These are phyloP conservation scores for Cyberlindnera suaveolens DNA, from an alignment of 805 yeast species.

Conservation along the genomic window DNA sequence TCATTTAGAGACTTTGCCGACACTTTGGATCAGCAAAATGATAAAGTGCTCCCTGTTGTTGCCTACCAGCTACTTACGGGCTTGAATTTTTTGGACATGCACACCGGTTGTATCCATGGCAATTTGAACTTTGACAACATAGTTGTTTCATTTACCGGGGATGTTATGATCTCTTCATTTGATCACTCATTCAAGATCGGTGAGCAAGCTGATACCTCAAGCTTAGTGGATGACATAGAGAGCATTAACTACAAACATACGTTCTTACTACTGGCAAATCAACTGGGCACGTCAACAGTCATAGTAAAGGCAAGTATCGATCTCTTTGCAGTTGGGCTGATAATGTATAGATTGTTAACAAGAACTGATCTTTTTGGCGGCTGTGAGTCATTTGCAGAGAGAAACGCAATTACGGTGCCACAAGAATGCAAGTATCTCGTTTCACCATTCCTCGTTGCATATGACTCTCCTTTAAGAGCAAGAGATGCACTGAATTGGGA, in stretches of 20 bases:
- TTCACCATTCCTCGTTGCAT: not conserved
- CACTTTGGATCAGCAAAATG: not conserved
- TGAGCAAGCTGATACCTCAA: not conserved
- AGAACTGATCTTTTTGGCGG: not conserved
- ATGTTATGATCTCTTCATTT: not conserved
- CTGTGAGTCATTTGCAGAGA: not conserved
- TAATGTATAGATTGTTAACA: constrained; percentile 1
- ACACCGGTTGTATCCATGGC: constrained; percentile 1
- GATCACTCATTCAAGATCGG: not conserved
- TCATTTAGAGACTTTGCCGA: not conserved
- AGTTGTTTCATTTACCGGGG: not conserved
- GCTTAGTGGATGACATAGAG: not conserved
- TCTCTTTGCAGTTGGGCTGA: not conserved
- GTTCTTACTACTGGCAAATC: not conserved
- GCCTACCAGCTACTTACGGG: not conserved
- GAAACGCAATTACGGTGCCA: not conserved
- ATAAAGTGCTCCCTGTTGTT: not conserved
- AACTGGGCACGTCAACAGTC: not conserved
- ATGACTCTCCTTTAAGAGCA: not conserved
- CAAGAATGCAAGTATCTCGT: not conserved
- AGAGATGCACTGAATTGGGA: not conserved
- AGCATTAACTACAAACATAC: not conserved
- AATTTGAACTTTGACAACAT: constrained; percentile 1
- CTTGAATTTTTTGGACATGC: not conserved
- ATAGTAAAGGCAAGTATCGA: not conserved